A percentile compares a stretch with the other conserved stretches of the same genome.
Evolutionary conservation across 805 yeast species (phyloP).

Genomic region (Yarrowia keelungensis): DNA sequence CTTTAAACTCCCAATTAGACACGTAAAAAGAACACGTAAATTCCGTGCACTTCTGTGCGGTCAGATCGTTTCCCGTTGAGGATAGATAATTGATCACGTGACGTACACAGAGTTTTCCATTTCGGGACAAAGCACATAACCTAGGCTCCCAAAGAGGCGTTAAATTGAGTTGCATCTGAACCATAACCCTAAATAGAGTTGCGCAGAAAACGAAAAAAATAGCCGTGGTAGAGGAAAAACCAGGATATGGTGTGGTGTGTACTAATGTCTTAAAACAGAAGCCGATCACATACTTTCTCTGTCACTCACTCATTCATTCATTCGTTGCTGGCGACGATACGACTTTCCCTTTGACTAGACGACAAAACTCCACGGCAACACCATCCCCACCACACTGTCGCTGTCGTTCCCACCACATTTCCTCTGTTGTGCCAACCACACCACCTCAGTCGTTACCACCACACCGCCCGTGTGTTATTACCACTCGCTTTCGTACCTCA

Average conservation of each 20-base stretch:
- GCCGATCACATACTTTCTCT: conserved; percentile 21
- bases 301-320: conserved; percentile 12
- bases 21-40: background rate
- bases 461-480: background rate
- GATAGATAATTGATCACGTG: conserved; percentile 11
- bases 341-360: too few species aligned
- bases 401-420: background rate
- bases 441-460: background rate
- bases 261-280: conserved; percentile 27
- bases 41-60: background rate
- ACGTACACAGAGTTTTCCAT: background rate
- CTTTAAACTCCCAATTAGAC: background rate
- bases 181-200: background rate
- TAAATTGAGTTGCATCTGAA: conserved; percentile 6
- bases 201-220: conserved; percentile 5
- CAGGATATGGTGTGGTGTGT: conserved; percentile 29
- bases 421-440: background rate
- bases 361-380: too few species aligned
- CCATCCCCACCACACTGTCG: too few species aligned
- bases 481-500: too few species aligned
- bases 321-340: conserved; percentile 29
- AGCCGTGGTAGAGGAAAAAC: background rate
- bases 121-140: conserved; percentile 11
- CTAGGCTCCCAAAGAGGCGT: conserved; percentile 4
- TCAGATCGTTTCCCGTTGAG: background rate